phyloP scores from a whole-genome alignment of 768 basidiomycete species.

The Russula compacta region DNA sequence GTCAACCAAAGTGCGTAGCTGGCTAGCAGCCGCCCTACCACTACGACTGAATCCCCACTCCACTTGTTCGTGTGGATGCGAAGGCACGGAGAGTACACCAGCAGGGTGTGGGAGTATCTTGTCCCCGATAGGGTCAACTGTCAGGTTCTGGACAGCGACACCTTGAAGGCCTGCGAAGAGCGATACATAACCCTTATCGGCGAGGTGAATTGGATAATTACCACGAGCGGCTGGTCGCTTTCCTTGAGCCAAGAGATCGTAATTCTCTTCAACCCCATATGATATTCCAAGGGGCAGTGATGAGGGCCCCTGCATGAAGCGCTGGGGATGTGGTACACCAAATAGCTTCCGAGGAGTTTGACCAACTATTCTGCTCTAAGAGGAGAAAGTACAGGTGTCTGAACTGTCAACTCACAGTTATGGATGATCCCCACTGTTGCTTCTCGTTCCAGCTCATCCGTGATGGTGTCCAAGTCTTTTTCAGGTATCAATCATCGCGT shows the following conservation, averaged over 20 bases:
- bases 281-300: conserved; percentile 62
- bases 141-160: conserved; percentile 41
- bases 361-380: conserved; percentile 46
- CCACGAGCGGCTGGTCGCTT: conserved; percentile 45
- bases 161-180: conserved; percentile 34
- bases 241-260: conserved; percentile 54
- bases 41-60: conserved; percentile 48
- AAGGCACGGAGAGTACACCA: conserved; percentile 49
- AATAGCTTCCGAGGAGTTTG: conserved; percentile 90
- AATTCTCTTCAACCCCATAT: conserved; percentile 81
- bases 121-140: conserved; percentile 49
- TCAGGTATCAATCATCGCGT: not conserved
- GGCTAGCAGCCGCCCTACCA: conserved; percentile 32
- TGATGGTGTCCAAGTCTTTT: conserved; percentile 76
- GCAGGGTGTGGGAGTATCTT: conserved; percentile 53
- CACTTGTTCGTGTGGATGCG: conserved; percentile 56
- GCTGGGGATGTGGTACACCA: conserved; percentile 59
- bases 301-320: conserved; percentile 61
- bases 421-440: conserved; percentile 94
- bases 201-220: conserved; percentile 21
- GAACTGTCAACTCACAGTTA: conserved; percentile 56
- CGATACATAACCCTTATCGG: not conserved
- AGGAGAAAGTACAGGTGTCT: not conserved
- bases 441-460: conserved; percentile 79
- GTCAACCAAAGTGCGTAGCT: conserved; percentile 56